A percentile compares a stretch with the other conserved stretches of the same genome.
Evolutionary conservation across 2,329 filamentous ascomycete genomes (phyloP).

Genomic region (Colletotrichum filicis): DNA sequence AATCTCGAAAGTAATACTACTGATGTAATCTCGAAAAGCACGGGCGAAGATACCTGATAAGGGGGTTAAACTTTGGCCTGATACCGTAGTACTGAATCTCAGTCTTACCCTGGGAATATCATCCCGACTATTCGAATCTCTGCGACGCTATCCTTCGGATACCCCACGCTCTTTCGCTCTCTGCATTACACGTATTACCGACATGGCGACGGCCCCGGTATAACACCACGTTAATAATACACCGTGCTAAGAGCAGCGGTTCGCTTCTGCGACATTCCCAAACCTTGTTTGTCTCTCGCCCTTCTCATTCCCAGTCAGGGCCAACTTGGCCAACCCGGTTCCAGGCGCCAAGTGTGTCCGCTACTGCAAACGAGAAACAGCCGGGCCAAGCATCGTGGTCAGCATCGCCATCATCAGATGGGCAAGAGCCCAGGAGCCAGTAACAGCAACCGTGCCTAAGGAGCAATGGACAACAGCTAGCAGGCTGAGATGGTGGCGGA

Average conservation of each 20-base stretch:
- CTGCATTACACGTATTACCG: neutral
- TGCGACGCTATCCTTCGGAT: constrained; percentile 11
- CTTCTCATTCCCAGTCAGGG: neutral
- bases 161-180: constrained; percentile 12
- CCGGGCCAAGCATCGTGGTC: neutral
- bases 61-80: too few species aligned
- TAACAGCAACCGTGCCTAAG: neutral
- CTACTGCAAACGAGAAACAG: constrained; percentile 12
- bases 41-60: too few species aligned
- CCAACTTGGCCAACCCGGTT: neutral
- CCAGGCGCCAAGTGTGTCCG: constrained; percentile 15
- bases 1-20: too few species aligned
- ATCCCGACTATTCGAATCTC: constrained; percentile 7
- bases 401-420: constrained; percentile 1
- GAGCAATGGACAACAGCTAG: neutral
- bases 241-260: neutral
- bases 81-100: too few species aligned
- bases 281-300: constrained; percentile 11
- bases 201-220: neutral
- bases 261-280: constrained; percentile 10
- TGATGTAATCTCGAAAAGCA: too few species aligned
- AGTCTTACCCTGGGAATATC: constrained; percentile 17
- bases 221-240: neutral
- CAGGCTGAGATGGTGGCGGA: neutral
- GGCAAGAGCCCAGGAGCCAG: neutral